phyloP scores from a whole-genome alignment of 176 grass and related monocot genomes.

The Hsuehochloa calcarea region DNA sequence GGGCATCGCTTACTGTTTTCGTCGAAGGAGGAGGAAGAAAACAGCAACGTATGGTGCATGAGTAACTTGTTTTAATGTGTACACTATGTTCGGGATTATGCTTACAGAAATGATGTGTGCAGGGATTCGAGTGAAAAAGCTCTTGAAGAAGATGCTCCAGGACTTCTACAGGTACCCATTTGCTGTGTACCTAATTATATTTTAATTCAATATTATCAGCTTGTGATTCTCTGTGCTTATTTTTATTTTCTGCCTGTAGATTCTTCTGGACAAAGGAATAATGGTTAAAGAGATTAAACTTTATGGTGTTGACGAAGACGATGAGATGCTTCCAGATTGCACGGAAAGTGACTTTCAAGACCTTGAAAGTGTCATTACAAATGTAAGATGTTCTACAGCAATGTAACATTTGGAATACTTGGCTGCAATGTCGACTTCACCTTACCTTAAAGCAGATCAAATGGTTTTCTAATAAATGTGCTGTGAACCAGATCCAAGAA shows the following conservation, averaged over 20 bases:
- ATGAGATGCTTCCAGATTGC: constrained; percentile 48
- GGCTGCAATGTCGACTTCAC: neutral
- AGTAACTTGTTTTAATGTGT: constrained; percentile 24
- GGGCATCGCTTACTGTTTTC: constrained; percentile 28
- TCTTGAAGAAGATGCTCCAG: constrained; percentile 95
- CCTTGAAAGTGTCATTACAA: constrained; percentile 76
- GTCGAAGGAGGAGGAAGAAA: constrained; percentile 60
- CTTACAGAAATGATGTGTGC: constrained; percentile 33
- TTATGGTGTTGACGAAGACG: constrained; percentile 65
- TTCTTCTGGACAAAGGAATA: constrained; percentile 85
- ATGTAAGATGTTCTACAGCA: constrained; percentile 55
- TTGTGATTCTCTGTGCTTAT: constrained; percentile 19
- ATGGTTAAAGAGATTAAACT: constrained; percentile 75
- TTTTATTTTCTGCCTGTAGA: constrained; percentile 42
- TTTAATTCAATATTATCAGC: constrained; percentile 10
- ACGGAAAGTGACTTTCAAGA: constrained; percentile 70
- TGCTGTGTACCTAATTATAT: constrained; percentile 17
- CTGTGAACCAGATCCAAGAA: neutral
- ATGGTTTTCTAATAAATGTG: constrained; percentile 12
- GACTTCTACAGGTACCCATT: constrained; percentile 75
- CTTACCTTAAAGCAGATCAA: neutral
- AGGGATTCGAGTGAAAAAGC: constrained; percentile 87
- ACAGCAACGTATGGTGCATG: constrained; percentile 71
- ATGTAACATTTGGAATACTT: neutral
- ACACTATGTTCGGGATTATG: neutral